These are phyloP conservation scores for Nakazawaea anatomiae DNA, from an alignment of 805 yeast genomes.

Conservation along the genomic window DNA sequence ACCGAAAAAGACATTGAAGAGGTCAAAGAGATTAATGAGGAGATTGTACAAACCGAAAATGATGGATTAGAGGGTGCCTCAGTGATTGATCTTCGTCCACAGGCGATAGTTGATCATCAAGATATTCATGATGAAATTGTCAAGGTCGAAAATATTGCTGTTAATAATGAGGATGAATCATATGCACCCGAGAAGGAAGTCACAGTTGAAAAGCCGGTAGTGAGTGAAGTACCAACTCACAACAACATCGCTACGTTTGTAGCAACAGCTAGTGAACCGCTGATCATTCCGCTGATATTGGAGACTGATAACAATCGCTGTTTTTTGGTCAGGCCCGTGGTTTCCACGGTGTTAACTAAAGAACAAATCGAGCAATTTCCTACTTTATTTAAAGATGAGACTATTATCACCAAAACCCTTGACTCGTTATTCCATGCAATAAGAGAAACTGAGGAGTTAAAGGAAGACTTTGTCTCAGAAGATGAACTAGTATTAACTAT, in stretches of 20 bases:
- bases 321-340: background rate
- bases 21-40: background rate
- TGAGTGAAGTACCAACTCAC: too few species aligned
- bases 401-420: background rate
- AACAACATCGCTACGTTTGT: too few species aligned
- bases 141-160: background rate
- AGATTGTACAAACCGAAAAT: too few species aligned
- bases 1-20: too few species aligned
- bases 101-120: background rate
- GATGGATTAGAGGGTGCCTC: too few species aligned
- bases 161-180: background rate
- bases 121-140: background rate
- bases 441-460: slow-evolving; percentile 7
- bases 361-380: slow-evolving; percentile 2
- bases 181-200: background rate
- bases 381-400: background rate
- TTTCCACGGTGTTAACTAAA: background rate
- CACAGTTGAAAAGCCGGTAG: background rate
- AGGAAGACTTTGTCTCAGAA: slow-evolving; percentile 12
- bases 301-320: slow-evolving; percentile 4
- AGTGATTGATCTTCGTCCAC: too few species aligned
- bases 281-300: background rate
- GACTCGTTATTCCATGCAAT: slow-evolving; percentile 6
- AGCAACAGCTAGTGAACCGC: background rate
- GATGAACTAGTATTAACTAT: slow-evolving; percentile 7